Base-by-base conservation (phyloP, 495 filamentous ascomycete species). In the Aspergillus wentii region DNA sequence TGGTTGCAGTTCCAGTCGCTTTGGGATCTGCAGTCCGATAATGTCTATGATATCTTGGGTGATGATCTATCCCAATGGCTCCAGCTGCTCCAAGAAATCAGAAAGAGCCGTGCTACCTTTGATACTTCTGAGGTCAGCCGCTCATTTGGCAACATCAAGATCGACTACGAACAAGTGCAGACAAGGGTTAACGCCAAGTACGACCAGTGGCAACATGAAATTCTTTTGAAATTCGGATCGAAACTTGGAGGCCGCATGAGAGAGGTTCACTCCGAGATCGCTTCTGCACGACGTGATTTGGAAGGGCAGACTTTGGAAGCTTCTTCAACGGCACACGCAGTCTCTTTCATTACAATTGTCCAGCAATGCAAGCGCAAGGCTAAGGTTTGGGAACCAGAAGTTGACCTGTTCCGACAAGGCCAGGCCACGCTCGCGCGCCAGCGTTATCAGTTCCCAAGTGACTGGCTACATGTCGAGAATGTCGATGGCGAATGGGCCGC, bases 141-240 rank as follows among this genome's bases (percentile, higher is more conserved):
- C 29, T 85, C 80, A 5, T 97, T 99, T 55, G 92, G 92, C 8
- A 89, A 94, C 54, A 80, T 96, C 35, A 85, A 82, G 6, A 86
- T 99, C 46, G 90, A 97, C 56, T 97, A 97, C 44, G 92, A 95
- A 49, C 92, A 99, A 62, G 92, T 99, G 0, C 94, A 97, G 55
- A 87, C 88, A 21, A 95, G 90, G 59, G 91, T 99, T 57, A 96
- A 95, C 56, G 86, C 87, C 38, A 97, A 96, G 53, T 99, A 99
- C 52, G 94, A 99, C 57, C 94, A 97, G 61, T 99, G 92, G 92
- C 92, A 99, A 53, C 89, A 95, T 47, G 92, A 99, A 38, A 94
- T 99, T 28, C 69, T 95, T 14, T 71, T 82, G 23, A 94, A 94
- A 54, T 99, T 99, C 61, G 94, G 88, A 26, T 72, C 73, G 17